These are phyloP conservation scores for Phanerochaete carnosa DNA, from an alignment of 768 basidiomycete species.

Conservation along the genomic window DNA sequence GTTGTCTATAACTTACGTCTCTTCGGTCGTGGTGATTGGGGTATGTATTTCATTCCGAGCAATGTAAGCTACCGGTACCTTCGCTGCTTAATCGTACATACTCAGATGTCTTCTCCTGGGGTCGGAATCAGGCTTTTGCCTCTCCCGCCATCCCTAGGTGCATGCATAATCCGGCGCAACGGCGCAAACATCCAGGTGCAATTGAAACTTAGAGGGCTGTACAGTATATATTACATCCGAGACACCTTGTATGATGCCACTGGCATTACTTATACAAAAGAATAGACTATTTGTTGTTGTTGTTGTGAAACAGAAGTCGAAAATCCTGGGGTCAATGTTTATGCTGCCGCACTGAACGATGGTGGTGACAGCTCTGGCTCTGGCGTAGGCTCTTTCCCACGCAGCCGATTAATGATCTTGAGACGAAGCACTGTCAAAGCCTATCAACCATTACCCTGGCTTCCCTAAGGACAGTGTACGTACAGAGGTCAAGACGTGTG, in stretches of 20 bases:
- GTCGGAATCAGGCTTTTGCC: neutral
- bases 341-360: neutral
- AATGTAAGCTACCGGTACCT: conserved; percentile 8
- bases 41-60: conserved; percentile 4
- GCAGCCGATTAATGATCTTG: conserved; percentile 54
- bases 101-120: neutral
- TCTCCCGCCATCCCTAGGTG: neutral
- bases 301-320: neutral
- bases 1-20: neutral
- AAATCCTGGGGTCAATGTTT: neutral
- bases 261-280: neutral
- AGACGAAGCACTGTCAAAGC: conserved; percentile 50
- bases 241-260: neutral
- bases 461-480: neutral
- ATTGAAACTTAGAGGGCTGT: neutral
- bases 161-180: neutral
- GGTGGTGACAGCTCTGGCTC: conserved; percentile 30
- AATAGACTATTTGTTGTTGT: neutral
- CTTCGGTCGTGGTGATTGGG: neutral
- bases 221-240: conserved; percentile 8
- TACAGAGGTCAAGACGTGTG: conserved; percentile 45
- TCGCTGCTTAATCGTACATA: conserved; percentile 8
- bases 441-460: neutral
- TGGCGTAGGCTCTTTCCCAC: conserved; percentile 57
- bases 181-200: neutral